Evolutionary conservation across 345 rosid species (phyloP).

Genomic region (Salix suchowensis): DNA sequence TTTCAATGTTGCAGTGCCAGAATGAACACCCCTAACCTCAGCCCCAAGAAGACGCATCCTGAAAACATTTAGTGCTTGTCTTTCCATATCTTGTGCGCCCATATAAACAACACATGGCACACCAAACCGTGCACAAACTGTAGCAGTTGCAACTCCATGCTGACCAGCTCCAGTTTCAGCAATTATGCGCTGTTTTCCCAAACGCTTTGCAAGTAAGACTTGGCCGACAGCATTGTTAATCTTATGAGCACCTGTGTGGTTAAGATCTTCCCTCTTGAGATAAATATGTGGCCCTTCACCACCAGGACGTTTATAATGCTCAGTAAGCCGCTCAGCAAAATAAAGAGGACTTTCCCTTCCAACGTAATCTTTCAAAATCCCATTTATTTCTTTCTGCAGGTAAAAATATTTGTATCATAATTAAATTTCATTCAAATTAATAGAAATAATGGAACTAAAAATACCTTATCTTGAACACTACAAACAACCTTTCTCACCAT

Average conservation of each 20-base stretch:
- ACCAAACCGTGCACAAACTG: constrained; percentile 86
- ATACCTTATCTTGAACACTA: too few relatives aligned
- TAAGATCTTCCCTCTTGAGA: constrained; percentile 94
- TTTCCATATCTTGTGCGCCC: constrained; percentile 97
- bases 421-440: neutral
- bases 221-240: constrained; percentile 90
- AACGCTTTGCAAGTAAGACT: constrained; percentile 75
- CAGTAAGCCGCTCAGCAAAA: constrained; percentile 79
- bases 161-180: constrained; percentile 98
- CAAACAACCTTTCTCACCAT: too few relatives aligned
- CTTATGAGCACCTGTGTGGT: constrained; percentile 93
- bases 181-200: constrained; percentile 80
- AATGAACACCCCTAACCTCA: constrained; percentile 46
- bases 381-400: constrained; percentile 60
- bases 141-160: constrained; percentile 96
- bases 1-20: constrained; percentile 27
- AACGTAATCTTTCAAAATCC: constrained; percentile 85
- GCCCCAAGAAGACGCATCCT: constrained; percentile 93
- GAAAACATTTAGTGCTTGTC: constrained; percentile 87
- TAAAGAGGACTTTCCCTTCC: constrained; percentile 91
- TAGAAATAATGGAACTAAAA: neutral
- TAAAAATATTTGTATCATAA: neutral
- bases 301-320: constrained; percentile 65
- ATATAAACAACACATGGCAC: constrained; percentile 75
- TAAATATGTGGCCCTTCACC: constrained; percentile 84